Conservation (phyloP, 441 rosid genomes). For the Gossypium davidsonii region DNA sequence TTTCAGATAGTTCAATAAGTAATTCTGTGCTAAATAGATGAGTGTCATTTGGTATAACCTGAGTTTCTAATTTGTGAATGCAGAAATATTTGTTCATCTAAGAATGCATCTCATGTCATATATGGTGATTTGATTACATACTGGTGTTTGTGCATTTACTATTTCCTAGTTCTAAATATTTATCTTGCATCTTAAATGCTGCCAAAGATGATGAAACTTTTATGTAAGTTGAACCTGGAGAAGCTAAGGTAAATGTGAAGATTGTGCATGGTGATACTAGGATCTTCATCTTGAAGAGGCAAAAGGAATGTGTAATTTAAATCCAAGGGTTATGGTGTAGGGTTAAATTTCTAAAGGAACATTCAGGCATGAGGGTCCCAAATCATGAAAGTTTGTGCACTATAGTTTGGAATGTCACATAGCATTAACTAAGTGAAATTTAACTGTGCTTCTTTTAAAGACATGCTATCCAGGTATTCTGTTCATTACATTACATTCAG, state of each 20-base stretch:
- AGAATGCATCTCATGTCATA: background rate
- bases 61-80: background rate
- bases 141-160: background rate
- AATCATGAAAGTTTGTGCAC: background rate
- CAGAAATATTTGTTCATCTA: background rate
- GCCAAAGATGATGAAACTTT: background rate
- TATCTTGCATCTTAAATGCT: conserved; percentile 4
- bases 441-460: background rate
- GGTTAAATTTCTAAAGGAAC: background rate
- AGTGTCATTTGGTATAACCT: background rate
- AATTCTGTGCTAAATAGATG: background rate
- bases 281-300: background rate
- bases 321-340: background rate
- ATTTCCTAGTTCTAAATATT: background rate
- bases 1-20: background rate
- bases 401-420: background rate
- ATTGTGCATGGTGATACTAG: background rate
- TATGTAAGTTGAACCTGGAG: background rate
- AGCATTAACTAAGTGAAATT: background rate
- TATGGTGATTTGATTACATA: background rate
- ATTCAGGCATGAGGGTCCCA: background rate
- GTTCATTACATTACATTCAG: background rate
- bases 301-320: background rate
- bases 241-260: background rate
- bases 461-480: background rate